Conservation (phyloP, 2,329 filamentous ascomycete species). For the Aureobasidium sp. region DNA sequence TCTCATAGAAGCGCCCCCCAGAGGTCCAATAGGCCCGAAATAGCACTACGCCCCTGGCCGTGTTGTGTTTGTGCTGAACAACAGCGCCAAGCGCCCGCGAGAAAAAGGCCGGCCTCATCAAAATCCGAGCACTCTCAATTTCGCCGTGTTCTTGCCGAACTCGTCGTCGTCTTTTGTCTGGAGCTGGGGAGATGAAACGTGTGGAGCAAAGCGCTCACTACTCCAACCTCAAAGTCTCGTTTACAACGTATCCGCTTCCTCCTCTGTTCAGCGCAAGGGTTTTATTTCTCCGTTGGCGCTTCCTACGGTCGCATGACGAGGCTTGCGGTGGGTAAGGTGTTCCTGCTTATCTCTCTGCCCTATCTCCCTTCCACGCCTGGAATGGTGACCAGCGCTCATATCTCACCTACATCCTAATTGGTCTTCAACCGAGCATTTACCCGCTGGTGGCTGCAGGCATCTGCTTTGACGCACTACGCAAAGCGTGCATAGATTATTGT, state of each 20-base stretch:
- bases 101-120: not conserved
- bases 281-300: not conserved
- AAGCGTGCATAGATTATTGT: not conserved
- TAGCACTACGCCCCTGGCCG: slow-evolving; percentile 6
- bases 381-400: not conserved
- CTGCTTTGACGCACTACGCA: not conserved
- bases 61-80: slow-evolving; percentile 2
- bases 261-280: not conserved
- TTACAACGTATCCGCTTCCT: not conserved
- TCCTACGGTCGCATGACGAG: not conserved
- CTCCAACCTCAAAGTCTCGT: not conserved
- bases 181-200: not conserved
- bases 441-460: not conserved
- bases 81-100: not conserved
- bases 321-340: not conserved
- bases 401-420: not conserved
- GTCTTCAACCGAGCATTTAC: slow-evolving; percentile 10
- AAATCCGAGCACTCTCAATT: not conserved
- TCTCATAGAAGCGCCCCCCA: slow-evolving; percentile 9
- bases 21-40: slow-evolving; percentile 4
- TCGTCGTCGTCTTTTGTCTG: not conserved
- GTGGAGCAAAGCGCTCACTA: not conserved
- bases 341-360: slow-evolving; percentile 8
- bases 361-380: not conserved
- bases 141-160: slow-evolving; percentile 1